Percentiles rank a stretch among this genome's conserved stretches.
Evolutionary conservation across 192 early-diverging fungal species (phyloP).

Genomic region (Coemansia erecta): DNA sequence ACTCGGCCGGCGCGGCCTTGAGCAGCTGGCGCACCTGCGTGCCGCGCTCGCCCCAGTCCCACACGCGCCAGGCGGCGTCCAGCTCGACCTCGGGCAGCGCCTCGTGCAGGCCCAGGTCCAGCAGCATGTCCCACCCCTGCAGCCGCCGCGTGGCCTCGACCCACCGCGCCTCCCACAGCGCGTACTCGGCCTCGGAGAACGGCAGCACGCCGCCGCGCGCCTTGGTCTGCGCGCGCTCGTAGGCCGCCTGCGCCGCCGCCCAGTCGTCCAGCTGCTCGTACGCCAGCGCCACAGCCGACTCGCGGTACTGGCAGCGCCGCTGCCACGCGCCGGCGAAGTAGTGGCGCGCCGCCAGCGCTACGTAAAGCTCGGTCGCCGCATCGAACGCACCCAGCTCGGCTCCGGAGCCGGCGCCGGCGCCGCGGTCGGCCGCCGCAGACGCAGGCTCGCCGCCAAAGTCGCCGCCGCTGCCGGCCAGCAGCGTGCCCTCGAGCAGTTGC

Average conservation of each 20-base stretch:
- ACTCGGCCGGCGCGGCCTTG: slow-evolving; percentile 65
- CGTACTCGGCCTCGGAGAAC: slow-evolving; percentile 94
- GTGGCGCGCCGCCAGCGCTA: slow-evolving; percentile 81
- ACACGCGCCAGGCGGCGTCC: slow-evolving; percentile 93
- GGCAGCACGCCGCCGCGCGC: slow-evolving; percentile 80
- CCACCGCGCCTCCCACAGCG: slow-evolving; percentile 98
- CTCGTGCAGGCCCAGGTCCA: slow-evolving; percentile 90
- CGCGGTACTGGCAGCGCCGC: slow-evolving; percentile 79
- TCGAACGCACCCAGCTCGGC: slow-evolving; percentile 88
- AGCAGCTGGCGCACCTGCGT: slow-evolving; percentile 59
- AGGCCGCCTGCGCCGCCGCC: slow-evolving; percentile 84
- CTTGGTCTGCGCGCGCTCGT: slow-evolving; percentile 91
- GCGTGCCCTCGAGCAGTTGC: slow-evolving; percentile 68
- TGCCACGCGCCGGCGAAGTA: slow-evolving; percentile 93
- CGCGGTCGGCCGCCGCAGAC: slow-evolving; percentile 50
- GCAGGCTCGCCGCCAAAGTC: slow-evolving; percentile 26
- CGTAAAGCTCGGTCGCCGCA: slow-evolving; percentile 83
- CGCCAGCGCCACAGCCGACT: slow-evolving; percentile 95
- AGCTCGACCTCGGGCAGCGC: slow-evolving; percentile 80
- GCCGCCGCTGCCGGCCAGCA: too few species aligned
- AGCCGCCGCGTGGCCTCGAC: slow-evolving; percentile 82
- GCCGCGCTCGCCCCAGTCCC: slow-evolving; percentile 85
- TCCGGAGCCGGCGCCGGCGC: slow-evolving; percentile 54
- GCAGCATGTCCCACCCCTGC: slow-evolving; percentile 97
- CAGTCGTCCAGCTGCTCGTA: slow-evolving; percentile 94